Conservation (phyloP, 164 flowering plant species). For the Taxillus chinensis region DNA sequence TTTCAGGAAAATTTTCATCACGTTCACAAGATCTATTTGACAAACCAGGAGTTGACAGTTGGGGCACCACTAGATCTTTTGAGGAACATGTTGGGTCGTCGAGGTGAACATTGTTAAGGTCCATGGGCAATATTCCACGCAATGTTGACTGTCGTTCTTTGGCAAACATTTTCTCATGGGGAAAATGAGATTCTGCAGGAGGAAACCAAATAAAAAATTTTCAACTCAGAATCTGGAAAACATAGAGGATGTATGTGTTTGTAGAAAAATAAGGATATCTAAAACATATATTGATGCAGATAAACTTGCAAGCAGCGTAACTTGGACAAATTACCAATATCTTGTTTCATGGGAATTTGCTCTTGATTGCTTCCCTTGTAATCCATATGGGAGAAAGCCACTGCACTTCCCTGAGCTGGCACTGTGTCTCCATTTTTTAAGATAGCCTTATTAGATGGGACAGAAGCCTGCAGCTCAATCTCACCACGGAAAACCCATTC, state of each 20-base stretch:
- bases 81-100: conserved; percentile 25
- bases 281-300: neutral
- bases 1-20: conserved; percentile 7
- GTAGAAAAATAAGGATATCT: neutral
- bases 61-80: conserved; percentile 11
- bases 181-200: conserved; percentile 20
- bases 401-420: conserved; percentile 4
- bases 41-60: conserved; percentile 16
- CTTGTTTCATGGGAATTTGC: conserved; percentile 4
- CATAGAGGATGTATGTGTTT: neutral
- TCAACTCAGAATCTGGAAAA: neutral
- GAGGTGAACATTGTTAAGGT: conserved; percentile 28
- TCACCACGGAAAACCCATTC: conserved; percentile 11
- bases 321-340: conserved; percentile 2
- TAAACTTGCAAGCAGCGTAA: neutral
- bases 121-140: conserved; percentile 10
- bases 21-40: conserved; percentile 8
- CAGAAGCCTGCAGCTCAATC: conserved; percentile 10
- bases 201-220: neutral
- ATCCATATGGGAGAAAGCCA: conserved; percentile 5
- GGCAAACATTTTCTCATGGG: conserved; percentile 3
- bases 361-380: conserved; percentile 5
- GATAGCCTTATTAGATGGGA: conserved; percentile 6
- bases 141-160: conserved; percentile 8
- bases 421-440: conserved; percentile 7